Percentiles rank a stretch among this genome's conserved stretches.
Evolutionary conservation across 2,329 filamentous ascomycete genomes (phyloP).

Genomic region (Tolypocladium guangdongense): DNA sequence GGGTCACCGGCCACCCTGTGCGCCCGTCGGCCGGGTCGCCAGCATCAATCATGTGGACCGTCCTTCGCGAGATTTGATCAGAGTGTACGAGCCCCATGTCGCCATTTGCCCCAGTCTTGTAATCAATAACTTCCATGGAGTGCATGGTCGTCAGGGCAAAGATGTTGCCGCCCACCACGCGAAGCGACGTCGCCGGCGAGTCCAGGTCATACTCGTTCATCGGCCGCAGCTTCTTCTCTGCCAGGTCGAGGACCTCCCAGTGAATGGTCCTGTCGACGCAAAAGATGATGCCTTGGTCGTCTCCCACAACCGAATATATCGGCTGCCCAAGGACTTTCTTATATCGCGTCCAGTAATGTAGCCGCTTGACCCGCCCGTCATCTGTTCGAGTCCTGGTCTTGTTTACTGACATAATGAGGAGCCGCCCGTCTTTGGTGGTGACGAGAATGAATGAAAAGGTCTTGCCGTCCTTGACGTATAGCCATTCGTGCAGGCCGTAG

Average conservation of each 20-base stretch:
- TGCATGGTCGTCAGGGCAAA: conserved; percentile 41
- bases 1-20: conserved; percentile 27
- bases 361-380: conserved; percentile 7
- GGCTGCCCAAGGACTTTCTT: conserved; percentile 34
- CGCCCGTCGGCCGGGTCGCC: conserved; percentile 18
- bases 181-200: conserved; percentile 40
- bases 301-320: conserved; percentile 45
- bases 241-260: conserved; percentile 42
- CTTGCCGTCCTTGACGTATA: conserved; percentile 43
- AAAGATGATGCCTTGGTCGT: conserved; percentile 45
- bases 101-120: conserved; percentile 23
- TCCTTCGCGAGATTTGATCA: conserved; percentile 32
- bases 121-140: conserved; percentile 45
- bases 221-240: conserved; percentile 38
- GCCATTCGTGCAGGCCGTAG: conserved; percentile 53
- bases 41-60: conserved; percentile 35
- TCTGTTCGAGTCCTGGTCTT: conserved; percentile 6
- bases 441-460: conserved; percentile 54
- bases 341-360: conserved; percentile 44
- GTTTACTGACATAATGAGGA: conserved; percentile 45
- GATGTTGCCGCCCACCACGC: conserved; percentile 34
- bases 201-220: conserved; percentile 36
- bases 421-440: conserved; percentile 39
- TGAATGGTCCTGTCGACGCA: conserved; percentile 42
- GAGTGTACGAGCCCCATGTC: conserved; percentile 31